phyloP scores from a whole-genome alignment of 306 rosid genomes.

The Rubus parviflorus region DNA sequence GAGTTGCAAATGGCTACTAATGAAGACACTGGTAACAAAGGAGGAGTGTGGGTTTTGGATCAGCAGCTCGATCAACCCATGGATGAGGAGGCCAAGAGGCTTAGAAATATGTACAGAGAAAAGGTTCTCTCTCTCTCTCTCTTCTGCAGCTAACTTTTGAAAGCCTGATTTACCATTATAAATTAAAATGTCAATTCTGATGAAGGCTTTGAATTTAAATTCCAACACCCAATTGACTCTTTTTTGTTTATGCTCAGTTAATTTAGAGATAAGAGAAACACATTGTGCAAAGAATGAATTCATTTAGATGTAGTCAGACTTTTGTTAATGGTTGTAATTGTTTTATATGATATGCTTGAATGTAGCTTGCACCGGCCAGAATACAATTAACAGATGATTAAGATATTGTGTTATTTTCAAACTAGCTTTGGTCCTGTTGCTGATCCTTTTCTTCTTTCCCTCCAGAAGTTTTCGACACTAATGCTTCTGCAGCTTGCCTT shows the following conservation, averaged over 20 bases:
- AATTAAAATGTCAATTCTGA: not conserved
- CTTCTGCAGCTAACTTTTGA: conserved; percentile 6
- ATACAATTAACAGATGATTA: not conserved
- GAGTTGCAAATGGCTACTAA: conserved; percentile 42
- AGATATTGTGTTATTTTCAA: not conserved
- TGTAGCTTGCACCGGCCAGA: not conserved
- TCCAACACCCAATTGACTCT: not conserved
- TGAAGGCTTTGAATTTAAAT: not conserved
- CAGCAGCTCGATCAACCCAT: conserved; percentile 88
- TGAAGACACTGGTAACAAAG: conserved; percentile 48
- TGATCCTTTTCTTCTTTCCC: conserved; percentile 33
- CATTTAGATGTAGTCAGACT: not conserved
- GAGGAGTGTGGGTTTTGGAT: conserved; percentile 85
- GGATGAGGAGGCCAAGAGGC: conserved; percentile 91
- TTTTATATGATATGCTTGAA: not conserved
- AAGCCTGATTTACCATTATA: not conserved
- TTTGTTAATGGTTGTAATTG: not conserved
- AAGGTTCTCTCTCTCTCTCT: conserved; percentile 46
- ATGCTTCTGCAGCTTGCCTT: conserved; percentile 85
- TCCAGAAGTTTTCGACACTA: conserved; percentile 73
- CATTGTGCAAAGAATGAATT: not conserved
- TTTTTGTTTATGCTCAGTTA: not conserved
- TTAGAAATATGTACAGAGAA: conserved; percentile 80
- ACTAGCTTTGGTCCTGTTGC: conserved; percentile 8
- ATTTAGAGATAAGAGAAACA: not conserved